Percentiles rank a stretch among this genome's conserved stretches.
Evolutionary conservation across 2,329 filamentous ascomycete genomes (phyloP).

Genomic region (Colletotrichum phormii): DNA sequence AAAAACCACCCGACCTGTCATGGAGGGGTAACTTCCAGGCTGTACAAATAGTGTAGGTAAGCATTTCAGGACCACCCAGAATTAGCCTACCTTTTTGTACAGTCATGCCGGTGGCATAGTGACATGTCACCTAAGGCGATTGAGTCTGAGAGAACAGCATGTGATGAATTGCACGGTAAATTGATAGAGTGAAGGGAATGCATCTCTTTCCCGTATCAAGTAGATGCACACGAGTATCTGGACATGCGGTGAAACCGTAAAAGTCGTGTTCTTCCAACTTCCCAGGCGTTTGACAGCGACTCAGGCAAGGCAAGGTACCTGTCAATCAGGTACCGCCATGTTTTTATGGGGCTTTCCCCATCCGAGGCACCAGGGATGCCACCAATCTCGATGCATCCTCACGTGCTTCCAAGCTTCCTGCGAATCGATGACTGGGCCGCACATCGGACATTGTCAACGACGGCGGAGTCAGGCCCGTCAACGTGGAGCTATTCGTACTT

Average conservation of each 20-base stretch:
- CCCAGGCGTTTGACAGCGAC: neutral
- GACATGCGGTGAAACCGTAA: neutral
- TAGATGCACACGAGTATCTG: neutral
- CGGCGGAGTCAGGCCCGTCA: neutral
- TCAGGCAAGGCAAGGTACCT: neutral
- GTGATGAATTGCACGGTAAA: no score
- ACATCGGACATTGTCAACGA: neutral
- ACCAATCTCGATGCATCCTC: slow-evolving; percentile 16
- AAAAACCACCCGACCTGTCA: neutral
- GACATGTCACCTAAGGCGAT: no score
- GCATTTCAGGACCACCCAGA: neutral
- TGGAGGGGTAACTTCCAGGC: neutral
- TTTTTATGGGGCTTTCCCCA: slow-evolving; percentile 7
- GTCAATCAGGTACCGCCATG: slow-evolving; percentile 16
- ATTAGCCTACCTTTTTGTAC: neutral
- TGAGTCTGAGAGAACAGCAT: no score
- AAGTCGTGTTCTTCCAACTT: neutral
- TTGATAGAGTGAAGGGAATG: no score
- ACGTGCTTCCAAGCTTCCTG: neutral
- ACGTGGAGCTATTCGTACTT: neutral
- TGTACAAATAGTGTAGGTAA: neutral
- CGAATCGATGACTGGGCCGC: slow-evolving; percentile 9
- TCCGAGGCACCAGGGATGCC: slow-evolving; percentile 17
- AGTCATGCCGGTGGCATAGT: no score
- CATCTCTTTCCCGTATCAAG: no score